phyloP scores from a whole-genome alignment of 2,329 filamentous ascomycete genomes.

The Diaporthe amygdali region DNA sequence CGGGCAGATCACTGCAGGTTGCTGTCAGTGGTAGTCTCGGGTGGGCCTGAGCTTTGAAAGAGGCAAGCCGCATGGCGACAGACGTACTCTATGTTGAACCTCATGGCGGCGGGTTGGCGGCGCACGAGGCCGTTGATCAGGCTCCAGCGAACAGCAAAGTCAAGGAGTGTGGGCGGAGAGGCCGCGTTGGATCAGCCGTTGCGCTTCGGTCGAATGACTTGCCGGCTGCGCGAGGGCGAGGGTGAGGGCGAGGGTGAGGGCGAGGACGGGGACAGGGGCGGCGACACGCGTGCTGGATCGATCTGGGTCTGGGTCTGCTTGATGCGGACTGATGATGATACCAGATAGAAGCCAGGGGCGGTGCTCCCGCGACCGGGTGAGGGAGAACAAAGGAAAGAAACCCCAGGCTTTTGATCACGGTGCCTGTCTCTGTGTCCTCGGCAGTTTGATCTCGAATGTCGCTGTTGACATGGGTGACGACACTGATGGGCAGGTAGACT shows the following conservation, averaged over 20 bases:
- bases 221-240: background rate
- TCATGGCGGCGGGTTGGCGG: conserved; percentile 42
- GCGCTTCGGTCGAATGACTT: background rate
- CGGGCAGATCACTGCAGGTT: conserved; percentile 53
- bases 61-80: background rate
- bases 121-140: background rate
- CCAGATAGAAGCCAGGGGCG: background rate
- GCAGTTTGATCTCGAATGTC: no score
- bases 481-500: background rate
- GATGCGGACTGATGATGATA: background rate
- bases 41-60: background rate
- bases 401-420: background rate
- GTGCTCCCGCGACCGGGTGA: no score
- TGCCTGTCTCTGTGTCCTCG: background rate
- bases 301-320: background rate
- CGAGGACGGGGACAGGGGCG: no score
- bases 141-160: background rate
- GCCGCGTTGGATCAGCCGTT: background rate
- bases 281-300: background rate
- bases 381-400: no score
- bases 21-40: conserved; percentile 10
- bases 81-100: conserved; percentile 57
- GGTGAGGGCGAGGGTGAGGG: no score
- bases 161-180: background rate
- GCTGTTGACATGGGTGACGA: no score